These are phyloP conservation scores for Lantana camara DNA, from an alignment of 257 asterid species.

Conservation along the genomic window DNA sequence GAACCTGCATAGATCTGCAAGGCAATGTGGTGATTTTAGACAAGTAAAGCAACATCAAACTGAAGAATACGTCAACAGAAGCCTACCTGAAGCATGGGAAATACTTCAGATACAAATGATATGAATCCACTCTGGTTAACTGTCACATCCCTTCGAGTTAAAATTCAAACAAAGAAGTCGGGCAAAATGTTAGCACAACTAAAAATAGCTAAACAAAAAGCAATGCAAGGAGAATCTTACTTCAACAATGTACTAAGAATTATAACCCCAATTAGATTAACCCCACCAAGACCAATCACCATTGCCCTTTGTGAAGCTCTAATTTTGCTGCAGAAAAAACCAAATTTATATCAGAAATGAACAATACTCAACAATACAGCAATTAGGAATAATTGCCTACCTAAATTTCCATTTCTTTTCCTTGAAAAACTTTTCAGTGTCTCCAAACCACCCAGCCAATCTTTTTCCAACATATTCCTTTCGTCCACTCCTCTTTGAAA, in stretches of 20 bases:
- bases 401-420: slow-evolving; percentile 85
- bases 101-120: slow-evolving; percentile 73
- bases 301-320: slow-evolving; percentile 82
- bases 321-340: slow-evolving; percentile 64
- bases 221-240: slow-evolving; percentile 51
- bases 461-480: slow-evolving; percentile 81
- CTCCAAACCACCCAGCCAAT: slow-evolving; percentile 77
- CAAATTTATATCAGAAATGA: slow-evolving; percentile 24
- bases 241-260: slow-evolving; percentile 88
- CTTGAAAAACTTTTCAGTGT: slow-evolving; percentile 59
- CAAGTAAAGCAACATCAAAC: slow-evolving; percentile 3
- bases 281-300: slow-evolving; percentile 95
- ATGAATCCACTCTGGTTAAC: slow-evolving; percentile 64
- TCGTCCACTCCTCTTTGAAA: slow-evolving; percentile 66
- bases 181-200: slow-evolving; percentile 15
- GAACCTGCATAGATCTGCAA: slow-evolving; percentile 95
- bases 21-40: slow-evolving; percentile 14
- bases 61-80: slow-evolving; percentile 4
- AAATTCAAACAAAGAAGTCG: slow-evolving; percentile 35
- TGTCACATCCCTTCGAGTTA: slow-evolving; percentile 70
- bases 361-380: slow-evolving; percentile 10
- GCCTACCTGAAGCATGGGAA: slow-evolving; percentile 92
- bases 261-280: slow-evolving; percentile 85
- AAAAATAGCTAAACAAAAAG: slow-evolving; percentile 17
- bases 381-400: slow-evolving; percentile 33